phyloP scores from a whole-genome alignment of 1,284 basidiomycete species.

The Sutorius eximius region DNA sequence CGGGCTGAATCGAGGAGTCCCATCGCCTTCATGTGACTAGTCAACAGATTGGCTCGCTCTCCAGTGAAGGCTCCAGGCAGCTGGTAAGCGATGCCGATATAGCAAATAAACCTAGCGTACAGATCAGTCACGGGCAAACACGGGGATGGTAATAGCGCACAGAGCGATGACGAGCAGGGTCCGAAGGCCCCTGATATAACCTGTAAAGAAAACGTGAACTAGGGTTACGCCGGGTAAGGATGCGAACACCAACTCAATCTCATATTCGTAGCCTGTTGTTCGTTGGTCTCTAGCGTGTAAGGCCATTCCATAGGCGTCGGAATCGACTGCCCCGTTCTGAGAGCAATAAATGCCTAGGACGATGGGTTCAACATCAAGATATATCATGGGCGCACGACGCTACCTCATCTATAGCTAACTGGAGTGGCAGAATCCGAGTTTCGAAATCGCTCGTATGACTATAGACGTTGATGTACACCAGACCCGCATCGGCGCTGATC shows the following conservation, averaged over 20 bases:
- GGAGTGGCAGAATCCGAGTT: conserved; percentile 64
- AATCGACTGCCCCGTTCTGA: conserved; percentile 53
- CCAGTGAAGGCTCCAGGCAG: conserved; percentile 64
- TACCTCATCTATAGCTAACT: conserved; percentile 76
- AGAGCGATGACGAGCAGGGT: conserved; percentile 64
- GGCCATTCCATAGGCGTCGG: conserved; percentile 69
- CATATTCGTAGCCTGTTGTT: conserved; percentile 52
- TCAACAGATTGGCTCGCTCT: conserved; percentile 61
- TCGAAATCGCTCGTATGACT: conserved; percentile 71
- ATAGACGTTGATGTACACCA: conserved; percentile 63
- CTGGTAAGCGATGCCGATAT: conserved; percentile 70
- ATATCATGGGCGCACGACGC: conserved; percentile 14
- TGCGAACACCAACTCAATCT: conserved; percentile 51
- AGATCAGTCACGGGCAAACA: background rate
- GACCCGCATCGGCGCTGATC: conserved; percentile 64
- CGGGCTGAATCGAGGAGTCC: conserved; percentile 67
- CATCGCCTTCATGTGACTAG: conserved; percentile 73
- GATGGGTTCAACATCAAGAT: background rate
- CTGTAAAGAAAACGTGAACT: conserved; percentile 34
- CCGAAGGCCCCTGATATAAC: conserved; percentile 60
- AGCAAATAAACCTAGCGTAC: conserved; percentile 56
- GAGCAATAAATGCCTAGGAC: conserved; percentile 61
- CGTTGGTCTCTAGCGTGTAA: conserved; percentile 66
- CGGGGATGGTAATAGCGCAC: conserved; percentile 34
- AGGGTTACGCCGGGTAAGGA: background rate